Evolutionary conservation across 2,329 filamentous ascomycete species (phyloP), one percentile per base, ranked within the genome.

Genomic region (Monosporascus ibericus): DNA sequence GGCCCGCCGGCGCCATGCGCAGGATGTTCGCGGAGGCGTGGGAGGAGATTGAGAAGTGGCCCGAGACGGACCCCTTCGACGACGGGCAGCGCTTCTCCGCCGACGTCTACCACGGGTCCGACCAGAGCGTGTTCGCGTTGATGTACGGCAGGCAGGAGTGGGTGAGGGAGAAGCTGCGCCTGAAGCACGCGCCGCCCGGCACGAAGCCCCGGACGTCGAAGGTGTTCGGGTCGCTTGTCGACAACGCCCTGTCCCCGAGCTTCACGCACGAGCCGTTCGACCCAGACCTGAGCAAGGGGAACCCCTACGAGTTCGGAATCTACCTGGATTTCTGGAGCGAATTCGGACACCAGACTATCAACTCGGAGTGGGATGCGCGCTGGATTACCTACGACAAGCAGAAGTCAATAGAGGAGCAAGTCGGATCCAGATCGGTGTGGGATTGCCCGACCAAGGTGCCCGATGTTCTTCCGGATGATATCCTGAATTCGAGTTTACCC

Each of bases 111-210:
- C 6, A 22, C 34, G 47, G 34, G 9, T 39, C 47, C 27, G 47
- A 48, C 34, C 47, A 48, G 47, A 48, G 47, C 47, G 20, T 48
- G 2, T 48, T 48, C 34, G 34, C 34, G 5, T 6, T 11, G 3
- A 48, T 48, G 47, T 48, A 25, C 30, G 47, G 47, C 27, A 9
- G 47, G 34, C 47, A 48, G 34, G 47, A 48, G 47, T 48, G 20
- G 14, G 47, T 25, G 18, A n/a, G 47, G 27, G 47, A 48, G 47
- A 48, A 38, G 34, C 18, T 48, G 14, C 47, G 34, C 7, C 47
- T 48, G 34, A 36, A 48, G 47, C 24, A 48, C 18, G 47, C 34
- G 15, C 47, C 17, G 24, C 6, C 30, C 14, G 47, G 47, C 11
- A 48, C 47, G 5, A 30, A 37, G 14, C 8, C 47, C 5, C 17